A percentile compares a stretch with the other conserved stretches of the same genome.
Conservation (phyloP, 345 rosid species). For the Cardamine chenopodiifolia region DNA sequence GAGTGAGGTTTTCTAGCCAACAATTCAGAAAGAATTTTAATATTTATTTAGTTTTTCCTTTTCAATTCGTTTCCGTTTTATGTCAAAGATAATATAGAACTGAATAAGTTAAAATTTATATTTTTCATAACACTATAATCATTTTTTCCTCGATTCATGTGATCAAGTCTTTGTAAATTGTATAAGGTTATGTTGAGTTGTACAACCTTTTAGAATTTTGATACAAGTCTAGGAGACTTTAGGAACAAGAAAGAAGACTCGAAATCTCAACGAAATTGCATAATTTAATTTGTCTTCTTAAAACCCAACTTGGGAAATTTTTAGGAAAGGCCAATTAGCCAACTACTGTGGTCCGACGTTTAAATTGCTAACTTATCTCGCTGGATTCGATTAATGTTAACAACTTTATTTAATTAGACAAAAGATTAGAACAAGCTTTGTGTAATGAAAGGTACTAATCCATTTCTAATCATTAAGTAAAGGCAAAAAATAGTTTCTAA, state of each 20-base stretch:
- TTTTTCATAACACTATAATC: neutral
- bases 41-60: neutral
- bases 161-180: neutral
- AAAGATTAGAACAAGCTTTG: neutral
- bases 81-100: neutral
- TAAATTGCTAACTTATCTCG: too few species aligned
- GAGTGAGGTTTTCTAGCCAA: neutral
- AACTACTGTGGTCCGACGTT: neutral
- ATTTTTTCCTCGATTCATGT: neutral
- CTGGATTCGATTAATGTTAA: too few species aligned
- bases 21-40: neutral
- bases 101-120: neutral
- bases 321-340: conserved; percentile 14
- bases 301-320: conserved; percentile 18
- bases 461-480: conserved; percentile 8
- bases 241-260: neutral
- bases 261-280: neutral
- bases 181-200: neutral
- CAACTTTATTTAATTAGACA: conserved; percentile 9
- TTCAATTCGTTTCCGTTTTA: neutral
- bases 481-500: too few species aligned
- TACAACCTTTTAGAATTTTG: neutral
- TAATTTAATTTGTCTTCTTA: neutral
- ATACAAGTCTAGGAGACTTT: neutral
- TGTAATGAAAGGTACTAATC: conserved; percentile 8